A percentile compares a stretch with the other conserved stretches of the same genome.
Conservation (phyloP, 306 rosid species). For the Dryas alaskensis region DNA sequence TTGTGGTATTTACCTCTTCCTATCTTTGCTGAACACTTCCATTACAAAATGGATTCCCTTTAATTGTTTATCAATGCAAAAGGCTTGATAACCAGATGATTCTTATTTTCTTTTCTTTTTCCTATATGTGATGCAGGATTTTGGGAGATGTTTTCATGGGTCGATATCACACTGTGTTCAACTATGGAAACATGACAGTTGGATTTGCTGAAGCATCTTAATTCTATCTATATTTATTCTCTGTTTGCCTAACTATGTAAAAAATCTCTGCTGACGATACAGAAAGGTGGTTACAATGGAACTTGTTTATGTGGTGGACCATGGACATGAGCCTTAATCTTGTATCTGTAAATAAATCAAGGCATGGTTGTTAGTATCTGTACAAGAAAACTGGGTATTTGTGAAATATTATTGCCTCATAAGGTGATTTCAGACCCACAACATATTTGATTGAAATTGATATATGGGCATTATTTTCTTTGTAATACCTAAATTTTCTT, state of each 20-base stretch:
- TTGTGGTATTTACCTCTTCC: constrained; percentile 42
- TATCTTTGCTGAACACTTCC: neutral
- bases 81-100: no score
- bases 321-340: constrained; percentile 11
- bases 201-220: constrained; percentile 58
- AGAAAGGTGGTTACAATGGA: neutral
- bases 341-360: constrained; percentile 14
- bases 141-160: constrained; percentile 66
- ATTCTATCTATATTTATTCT: neutral
- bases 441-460: neutral
- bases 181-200: constrained; percentile 42
- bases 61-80: no score
- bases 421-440: neutral
- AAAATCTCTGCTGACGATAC: neutral
- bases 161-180: constrained; percentile 52
- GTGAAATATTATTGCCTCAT: neutral
- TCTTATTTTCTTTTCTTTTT: no score
- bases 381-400: neutral
- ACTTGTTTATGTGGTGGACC: neutral
- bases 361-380: constrained; percentile 3
- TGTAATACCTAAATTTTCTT: neutral
- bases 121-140: constrained; percentile 40
- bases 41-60: no score
- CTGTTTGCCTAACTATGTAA: neutral
- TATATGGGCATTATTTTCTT: neutral